Evolutionary conservation across 2,329 filamentous ascomycete genomes (phyloP).

Genomic region (Ceratocystis destructans): DNA sequence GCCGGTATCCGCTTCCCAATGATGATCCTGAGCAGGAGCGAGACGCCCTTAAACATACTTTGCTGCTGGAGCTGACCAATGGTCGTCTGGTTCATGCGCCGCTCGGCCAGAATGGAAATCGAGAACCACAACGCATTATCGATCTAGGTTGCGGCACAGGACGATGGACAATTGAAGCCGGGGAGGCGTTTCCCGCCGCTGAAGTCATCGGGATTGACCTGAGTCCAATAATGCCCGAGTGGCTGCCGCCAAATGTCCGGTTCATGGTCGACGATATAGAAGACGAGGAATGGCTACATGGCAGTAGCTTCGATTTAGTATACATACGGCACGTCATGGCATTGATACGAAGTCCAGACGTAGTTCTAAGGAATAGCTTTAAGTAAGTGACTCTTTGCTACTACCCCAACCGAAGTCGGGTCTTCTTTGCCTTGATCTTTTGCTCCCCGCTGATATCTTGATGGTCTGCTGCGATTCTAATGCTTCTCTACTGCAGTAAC

Average conservation of each 20-base stretch:
- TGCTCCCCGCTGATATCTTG: background rate
- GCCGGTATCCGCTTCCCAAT: conserved; percentile 36
- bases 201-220: conserved; percentile 32
- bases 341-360: conserved; percentile 37
- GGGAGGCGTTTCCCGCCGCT: conserved; percentile 31
- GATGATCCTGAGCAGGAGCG: conserved; percentile 34
- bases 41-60: conserved; percentile 33
- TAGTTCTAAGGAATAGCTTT: conserved; percentile 32
- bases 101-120: conserved; percentile 25
- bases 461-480: background rate
- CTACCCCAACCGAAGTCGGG: background rate
- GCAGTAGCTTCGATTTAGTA: conserved; percentile 41
- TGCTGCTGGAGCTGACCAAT: conserved; percentile 33
- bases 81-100: conserved; percentile 31
- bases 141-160: conserved; percentile 39
- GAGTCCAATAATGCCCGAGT: conserved; percentile 34
- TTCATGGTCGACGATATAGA: conserved; percentile 52
- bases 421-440: background rate
- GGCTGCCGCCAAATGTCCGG: conserved; percentile 44
- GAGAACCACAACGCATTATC: conserved; percentile 30
- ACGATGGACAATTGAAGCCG: conserved; percentile 40
- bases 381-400: conserved; percentile 22
- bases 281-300: conserved; percentile 38
- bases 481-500: conserved; percentile 18
- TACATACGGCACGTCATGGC: conserved; percentile 37